Conservation (phyloP, 1,284 basidiomycete genomes). For the Boletellus sp. region DNA sequence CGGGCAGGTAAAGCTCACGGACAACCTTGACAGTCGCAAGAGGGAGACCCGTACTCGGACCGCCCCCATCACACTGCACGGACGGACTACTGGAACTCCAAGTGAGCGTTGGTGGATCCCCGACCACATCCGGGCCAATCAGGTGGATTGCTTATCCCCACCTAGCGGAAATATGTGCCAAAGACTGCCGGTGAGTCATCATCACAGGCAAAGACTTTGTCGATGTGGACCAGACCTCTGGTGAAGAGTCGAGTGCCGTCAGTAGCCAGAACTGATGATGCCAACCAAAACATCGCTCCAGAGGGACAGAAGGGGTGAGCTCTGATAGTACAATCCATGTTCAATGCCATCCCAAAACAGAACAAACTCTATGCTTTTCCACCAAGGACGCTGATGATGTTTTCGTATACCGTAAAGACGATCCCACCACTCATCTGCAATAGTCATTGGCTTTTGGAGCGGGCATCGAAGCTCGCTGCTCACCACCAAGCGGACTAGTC, state of each 20-base stretch:
- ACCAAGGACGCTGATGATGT: constrained; percentile 55
- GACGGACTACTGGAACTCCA: constrained; percentile 24
- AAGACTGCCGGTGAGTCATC: constrained; percentile 4
- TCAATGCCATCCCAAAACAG: not conserved
- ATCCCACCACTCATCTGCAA: constrained; percentile 87
- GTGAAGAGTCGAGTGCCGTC: constrained; percentile 13
- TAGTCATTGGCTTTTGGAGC: not conserved
- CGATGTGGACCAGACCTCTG: constrained; percentile 12
- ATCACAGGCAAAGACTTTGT: constrained; percentile 16
- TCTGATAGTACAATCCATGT: not conserved
- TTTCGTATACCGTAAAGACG: constrained; percentile 92
- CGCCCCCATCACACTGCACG: constrained; percentile 27
- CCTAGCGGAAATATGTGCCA: constrained; percentile 19
- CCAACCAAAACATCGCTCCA: constrained; percentile 20
- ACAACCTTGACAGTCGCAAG: constrained; percentile 17
- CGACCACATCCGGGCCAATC: not conserved
- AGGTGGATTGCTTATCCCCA: constrained; percentile 17
- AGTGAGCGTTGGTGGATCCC: constrained; percentile 13
- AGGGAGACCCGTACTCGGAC: constrained; percentile 25
- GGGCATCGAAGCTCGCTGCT: constrained; percentile 33
- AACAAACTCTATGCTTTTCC: constrained; percentile 12
- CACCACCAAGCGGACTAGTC: constrained; percentile 81
- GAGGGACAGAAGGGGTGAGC: constrained; percentile 3
- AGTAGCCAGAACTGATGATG: constrained; percentile 30
- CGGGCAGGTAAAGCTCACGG: constrained; percentile 12